These are phyloP conservation scores for Sequoiadendron giganteum DNA, from an alignment of 75 land plant genomes.

Conservation along the genomic window DNA sequence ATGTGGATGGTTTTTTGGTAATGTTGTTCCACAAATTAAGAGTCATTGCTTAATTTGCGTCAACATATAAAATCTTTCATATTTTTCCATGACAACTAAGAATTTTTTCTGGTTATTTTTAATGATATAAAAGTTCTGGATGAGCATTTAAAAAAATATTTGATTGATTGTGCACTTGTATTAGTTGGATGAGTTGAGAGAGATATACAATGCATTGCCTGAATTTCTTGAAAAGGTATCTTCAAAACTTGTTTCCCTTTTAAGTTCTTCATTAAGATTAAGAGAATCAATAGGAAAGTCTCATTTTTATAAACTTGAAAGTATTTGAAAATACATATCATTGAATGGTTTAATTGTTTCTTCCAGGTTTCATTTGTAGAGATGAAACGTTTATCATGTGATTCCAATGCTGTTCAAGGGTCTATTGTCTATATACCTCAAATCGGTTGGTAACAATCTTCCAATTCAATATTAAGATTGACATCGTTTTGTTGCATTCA, in stretches of 20 bases:
- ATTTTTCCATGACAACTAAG: background rate
- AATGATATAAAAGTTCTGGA: background rate
- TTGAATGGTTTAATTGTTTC: background rate
- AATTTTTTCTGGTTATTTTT: background rate
- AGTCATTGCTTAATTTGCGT: background rate
- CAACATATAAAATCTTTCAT: background rate
- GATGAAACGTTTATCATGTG: constrained; percentile 41
- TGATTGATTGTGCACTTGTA: background rate
- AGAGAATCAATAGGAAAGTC: background rate
- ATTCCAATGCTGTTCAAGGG: constrained; percentile 28
- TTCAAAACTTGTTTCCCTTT: background rate
- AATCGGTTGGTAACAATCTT: constrained; percentile 56
- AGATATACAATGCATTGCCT: constrained; percentile 83
- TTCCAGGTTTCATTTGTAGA: constrained; percentile 68
- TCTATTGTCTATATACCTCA: constrained; percentile 82
- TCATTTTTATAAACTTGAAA: background rate
- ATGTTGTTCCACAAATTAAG: background rate
- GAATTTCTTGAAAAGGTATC: constrained; percentile 84
- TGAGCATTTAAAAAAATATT: background rate
- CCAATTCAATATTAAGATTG: background rate
- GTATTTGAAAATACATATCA: background rate
- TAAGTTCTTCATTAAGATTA: background rate
- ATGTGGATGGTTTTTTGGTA: background rate
- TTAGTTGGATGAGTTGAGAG: constrained; percentile 93
- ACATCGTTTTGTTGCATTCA: background rate